These are phyloP conservation scores for Backusella luteola DNA, from an alignment of 192 early-diverging fungal species.

Conservation along the genomic window DNA sequence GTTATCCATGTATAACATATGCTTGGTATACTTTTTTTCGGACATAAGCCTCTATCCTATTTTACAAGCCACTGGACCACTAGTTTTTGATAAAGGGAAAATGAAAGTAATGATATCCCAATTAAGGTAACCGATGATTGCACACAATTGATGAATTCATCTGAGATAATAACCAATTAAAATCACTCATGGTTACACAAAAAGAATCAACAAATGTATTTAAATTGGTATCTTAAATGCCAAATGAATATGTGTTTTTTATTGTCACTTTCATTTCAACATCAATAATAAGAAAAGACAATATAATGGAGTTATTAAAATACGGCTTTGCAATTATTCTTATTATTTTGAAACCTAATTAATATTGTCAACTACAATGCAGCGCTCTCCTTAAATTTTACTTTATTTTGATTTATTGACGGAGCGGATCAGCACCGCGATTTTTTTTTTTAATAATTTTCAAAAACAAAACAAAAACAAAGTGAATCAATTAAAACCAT, in stretches of 20 bases:
- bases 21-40: background rate
- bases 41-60: background rate
- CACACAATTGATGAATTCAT: background rate
- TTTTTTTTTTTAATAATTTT: background rate
- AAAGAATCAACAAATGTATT: background rate
- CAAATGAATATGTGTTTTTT: background rate
- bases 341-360: background rate
- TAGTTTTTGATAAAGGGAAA: background rate
- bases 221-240: background rate
- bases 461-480: background rate
- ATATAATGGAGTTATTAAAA: background rate
- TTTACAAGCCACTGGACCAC: constrained; percentile 4
- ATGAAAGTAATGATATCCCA: background rate
- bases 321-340: background rate
- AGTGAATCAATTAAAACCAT: background rate
- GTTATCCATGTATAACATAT: background rate
- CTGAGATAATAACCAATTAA: constrained; percentile 7
- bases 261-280: background rate
- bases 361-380: background rate
- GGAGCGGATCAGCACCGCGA: background rate
- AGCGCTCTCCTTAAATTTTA: background rate
- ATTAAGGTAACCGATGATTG: background rate
- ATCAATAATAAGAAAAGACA: background rate
- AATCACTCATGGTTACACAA: background rate
- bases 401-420: background rate